Evolutionary conservation across 2,329 filamentous ascomycete genomes (phyloP).

Genomic region (Claviceps pazoutovae): DNA sequence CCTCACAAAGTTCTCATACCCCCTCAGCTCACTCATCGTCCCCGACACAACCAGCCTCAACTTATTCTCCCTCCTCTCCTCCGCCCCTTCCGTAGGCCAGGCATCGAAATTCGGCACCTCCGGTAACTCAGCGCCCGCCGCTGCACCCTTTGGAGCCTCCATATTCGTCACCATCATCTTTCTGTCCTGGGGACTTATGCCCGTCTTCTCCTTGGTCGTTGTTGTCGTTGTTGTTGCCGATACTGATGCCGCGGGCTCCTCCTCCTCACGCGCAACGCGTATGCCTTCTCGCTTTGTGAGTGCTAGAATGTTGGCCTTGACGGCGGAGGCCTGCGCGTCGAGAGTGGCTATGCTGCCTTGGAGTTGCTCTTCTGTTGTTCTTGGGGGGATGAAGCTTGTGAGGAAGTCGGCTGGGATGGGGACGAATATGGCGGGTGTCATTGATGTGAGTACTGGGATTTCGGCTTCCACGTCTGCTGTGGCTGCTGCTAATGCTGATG

Average conservation of each 20-base stretch:
- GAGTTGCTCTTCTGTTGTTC: slow-evolving; percentile 9
- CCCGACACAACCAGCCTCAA: slow-evolving; percentile 10
- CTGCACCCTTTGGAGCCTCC: slow-evolving; percentile 8
- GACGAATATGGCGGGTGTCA: slow-evolving; percentile 21
- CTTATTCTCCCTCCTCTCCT: slow-evolving; percentile 11
- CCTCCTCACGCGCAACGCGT: slow-evolving; percentile 10
- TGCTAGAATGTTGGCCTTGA: slow-evolving; percentile 18
- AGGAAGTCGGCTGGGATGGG: slow-evolving; percentile 15
- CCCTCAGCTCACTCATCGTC: slow-evolving; percentile 10
- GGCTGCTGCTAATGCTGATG: background rate
- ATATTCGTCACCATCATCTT: slow-evolving; percentile 18
- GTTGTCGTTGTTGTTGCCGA: no score
- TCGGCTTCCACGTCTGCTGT: background rate
- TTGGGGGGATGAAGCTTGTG: slow-evolving; percentile 7
- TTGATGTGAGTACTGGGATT: slow-evolving; percentile 10
- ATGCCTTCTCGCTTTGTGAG: slow-evolving; percentile 18
- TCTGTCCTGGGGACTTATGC: background rate
- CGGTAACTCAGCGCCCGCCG: background rate
- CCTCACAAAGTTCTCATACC: slow-evolving; percentile 13
- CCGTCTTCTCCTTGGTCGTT: background rate
- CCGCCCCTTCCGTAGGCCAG: slow-evolving; percentile 4
- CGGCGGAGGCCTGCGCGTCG: slow-evolving; percentile 14
- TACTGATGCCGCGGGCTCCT: background rate
- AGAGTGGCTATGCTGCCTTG: slow-evolving; percentile 10
- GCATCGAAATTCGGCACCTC: background rate